Evolutionary conservation across 2,329 filamentous ascomycete species (phyloP).

Genomic region (Xylaria multiplex): DNA sequence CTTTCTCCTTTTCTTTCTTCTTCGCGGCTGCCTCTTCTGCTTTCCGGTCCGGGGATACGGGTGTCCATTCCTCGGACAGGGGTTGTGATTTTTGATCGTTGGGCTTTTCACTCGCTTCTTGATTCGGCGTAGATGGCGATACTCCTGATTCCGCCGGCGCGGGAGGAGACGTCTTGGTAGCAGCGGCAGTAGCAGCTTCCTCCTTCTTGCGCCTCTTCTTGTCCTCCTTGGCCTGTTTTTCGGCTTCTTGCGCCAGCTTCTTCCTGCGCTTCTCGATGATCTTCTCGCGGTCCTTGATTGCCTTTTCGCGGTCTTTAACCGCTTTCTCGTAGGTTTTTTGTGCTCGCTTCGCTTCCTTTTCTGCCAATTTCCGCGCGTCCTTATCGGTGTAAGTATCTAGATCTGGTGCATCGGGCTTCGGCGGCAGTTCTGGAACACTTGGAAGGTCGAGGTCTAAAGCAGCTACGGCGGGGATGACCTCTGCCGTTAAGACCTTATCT

Average conservation of each 20-base stretch:
- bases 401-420: slow-evolving; percentile 66
- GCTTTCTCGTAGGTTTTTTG: slow-evolving; percentile 73
- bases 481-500: slow-evolving; percentile 20
- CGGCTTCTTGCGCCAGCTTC: slow-evolving; percentile 55
- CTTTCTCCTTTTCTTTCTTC: slow-evolving; percentile 18
- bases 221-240: slow-evolving; percentile 55
- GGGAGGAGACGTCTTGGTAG: slow-evolving; percentile 5
- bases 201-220: slow-evolving; percentile 41
- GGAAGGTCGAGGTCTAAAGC: slow-evolving; percentile 50
- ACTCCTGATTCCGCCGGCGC: slow-evolving; percentile 8
- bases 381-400: slow-evolving; percentile 69
- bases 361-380: slow-evolving; percentile 72
- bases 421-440: slow-evolving; percentile 61
- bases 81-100: background rate
- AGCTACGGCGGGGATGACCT: slow-evolving; percentile 36
- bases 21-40: slow-evolving; percentile 2
- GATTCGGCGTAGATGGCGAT: slow-evolving; percentile 1
- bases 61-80: slow-evolving; percentile 19
- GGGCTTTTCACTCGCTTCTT: slow-evolving; percentile 3
- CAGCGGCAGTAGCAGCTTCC: slow-evolving; percentile 20
- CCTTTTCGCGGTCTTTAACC: slow-evolving; percentile 72
- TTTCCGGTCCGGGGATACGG: slow-evolving; percentile 18
- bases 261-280: slow-evolving; percentile 64
- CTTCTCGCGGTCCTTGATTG: slow-evolving; percentile 71
- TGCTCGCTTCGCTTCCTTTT: slow-evolving; percentile 72